Conservation (phyloP, 1,284 basidiomycete species). For the Singerocomus inundabilis region DNA sequence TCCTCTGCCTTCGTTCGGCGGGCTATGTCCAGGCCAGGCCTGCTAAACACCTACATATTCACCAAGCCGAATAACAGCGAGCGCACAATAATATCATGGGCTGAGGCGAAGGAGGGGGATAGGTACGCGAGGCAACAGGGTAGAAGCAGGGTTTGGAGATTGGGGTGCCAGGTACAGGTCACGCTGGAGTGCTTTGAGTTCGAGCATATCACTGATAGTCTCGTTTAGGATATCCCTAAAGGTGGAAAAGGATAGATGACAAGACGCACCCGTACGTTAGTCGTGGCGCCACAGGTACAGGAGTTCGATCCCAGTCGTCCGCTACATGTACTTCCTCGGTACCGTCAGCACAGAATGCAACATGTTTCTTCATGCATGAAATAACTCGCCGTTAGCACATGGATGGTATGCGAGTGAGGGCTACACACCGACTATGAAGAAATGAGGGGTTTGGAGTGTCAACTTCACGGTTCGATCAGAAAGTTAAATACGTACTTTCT, state of each 20-base stretch:
- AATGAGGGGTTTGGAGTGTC: background rate
- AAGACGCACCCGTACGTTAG: conserved; percentile 52
- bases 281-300: conserved; percentile 47
- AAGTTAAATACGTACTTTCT: conserved; percentile 21
- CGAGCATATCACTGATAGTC: conserved; percentile 52
- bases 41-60: background rate
- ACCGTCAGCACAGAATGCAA: conserved; percentile 53
- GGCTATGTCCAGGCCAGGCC: too few species aligned
- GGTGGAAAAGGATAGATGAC: background rate
- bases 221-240: background rate
- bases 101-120: conserved; percentile 51
- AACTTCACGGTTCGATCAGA: background rate
- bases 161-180: conserved; percentile 54
- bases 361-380: conserved; percentile 41
- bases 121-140: conserved; percentile 49
- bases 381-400: conserved; percentile 3
- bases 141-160: conserved; percentile 35
- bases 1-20: background rate
- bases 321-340: conserved; percentile 56
- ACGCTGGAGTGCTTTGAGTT: conserved; percentile 59
- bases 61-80: background rate
- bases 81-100: background rate
- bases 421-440: conserved; percentile 15
- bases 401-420: background rate
- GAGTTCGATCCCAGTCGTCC: conserved; percentile 71